Base-by-base conservation (phyloP, 1,284 basidiomycete species). In the Abortiporus biennis region DNA sequence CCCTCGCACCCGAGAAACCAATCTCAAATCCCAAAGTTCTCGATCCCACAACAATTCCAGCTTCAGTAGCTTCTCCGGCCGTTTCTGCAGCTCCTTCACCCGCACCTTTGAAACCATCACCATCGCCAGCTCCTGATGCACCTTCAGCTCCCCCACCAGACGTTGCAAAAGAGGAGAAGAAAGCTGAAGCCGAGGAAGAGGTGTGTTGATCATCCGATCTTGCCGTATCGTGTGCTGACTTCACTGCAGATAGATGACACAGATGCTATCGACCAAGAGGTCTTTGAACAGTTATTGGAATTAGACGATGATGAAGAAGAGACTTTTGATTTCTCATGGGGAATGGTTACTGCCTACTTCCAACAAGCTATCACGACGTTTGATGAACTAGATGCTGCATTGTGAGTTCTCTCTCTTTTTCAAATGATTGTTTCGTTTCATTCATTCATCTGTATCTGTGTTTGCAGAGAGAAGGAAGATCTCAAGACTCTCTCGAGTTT, bases 241-340 rank as follows among this genome's bases (percentile, higher is more conserved):
- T n/a, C 27, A 29, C 9, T n/a, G 9, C 9, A 29, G n/a, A 29
- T 8, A 8, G 27, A 29, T 9, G 30, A 42, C 5, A 15, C 40
- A 42, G 40, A 49, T 38, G 47, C 62, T 46, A 82, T 95, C 60
- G 80, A 94, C 59, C 78, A 82, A 74, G 81, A 86, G 2, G 85
- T 77, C 23, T 92, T 95, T 60, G 58, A 64, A 20, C 92, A 96
- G 65, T 82, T 96, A 50, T 76, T 92, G 52, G 92, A 96, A 46
- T 78, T 96, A 63, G 92, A 94, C 62, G 92, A 93, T 24, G 88
- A 85, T 25, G 92, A 93, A 24, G 88, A 84, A 24, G 83, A 79
- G 17, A 71, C 72, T n/a, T 72, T 72, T 46, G 85, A 85, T 15
- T 96, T 95, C 61, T 87, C 85, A 16, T 66, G 68, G 46, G 78